Evolutionary conservation across 2,329 filamentous ascomycete species (phyloP).

Genomic region (Chrysoporthe cubensis): DNA sequence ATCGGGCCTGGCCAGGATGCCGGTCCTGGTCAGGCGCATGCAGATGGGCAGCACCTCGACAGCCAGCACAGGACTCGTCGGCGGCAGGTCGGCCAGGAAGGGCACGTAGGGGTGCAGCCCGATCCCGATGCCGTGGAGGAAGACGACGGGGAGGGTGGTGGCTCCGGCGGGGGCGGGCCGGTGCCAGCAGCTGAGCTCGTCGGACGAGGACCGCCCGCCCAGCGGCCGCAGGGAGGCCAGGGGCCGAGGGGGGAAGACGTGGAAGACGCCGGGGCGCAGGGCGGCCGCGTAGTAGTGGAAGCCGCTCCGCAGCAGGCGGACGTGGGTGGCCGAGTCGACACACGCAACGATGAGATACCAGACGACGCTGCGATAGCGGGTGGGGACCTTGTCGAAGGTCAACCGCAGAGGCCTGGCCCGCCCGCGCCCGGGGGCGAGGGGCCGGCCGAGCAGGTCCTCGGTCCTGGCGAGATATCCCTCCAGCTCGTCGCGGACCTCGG

Average conservation of each 20-base stretch:
- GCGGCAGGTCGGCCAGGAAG: constrained; percentile 26
- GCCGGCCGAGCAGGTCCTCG: constrained; percentile 56
- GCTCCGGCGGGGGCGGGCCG: constrained; percentile 7
- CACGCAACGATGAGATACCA: constrained; percentile 65
- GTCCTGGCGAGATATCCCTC: constrained; percentile 53
- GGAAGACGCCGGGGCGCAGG: constrained; percentile 30
- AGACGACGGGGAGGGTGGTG: constrained; percentile 27
- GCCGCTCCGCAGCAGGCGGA: constrained; percentile 49
- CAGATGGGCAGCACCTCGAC: constrained; percentile 31
- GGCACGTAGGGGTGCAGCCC: constrained; percentile 29
- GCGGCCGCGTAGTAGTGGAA: constrained; percentile 57
- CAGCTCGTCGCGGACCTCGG: constrained; percentile 46
- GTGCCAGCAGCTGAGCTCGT: constrained; percentile 30
- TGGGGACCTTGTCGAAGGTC: constrained; percentile 66
- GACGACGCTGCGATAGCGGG: constrained; percentile 62
- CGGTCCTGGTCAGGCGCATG: constrained; percentile 30
- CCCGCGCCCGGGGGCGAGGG: constrained; percentile 58
- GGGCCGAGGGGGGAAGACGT: constrained; percentile 62
- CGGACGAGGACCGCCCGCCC: constrained; percentile 16
- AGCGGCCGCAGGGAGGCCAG: constrained; percentile 38
- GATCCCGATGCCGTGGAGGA: constrained; percentile 31
- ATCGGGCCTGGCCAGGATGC: constrained; percentile 54
- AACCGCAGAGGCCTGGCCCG: constrained; percentile 62
- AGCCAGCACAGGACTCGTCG: constrained; percentile 27
- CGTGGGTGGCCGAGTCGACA: constrained; percentile 56